phyloP scores from a whole-genome alignment of 2,329 filamentous ascomycete species.

The Pestalotiopsis fici region DNA sequence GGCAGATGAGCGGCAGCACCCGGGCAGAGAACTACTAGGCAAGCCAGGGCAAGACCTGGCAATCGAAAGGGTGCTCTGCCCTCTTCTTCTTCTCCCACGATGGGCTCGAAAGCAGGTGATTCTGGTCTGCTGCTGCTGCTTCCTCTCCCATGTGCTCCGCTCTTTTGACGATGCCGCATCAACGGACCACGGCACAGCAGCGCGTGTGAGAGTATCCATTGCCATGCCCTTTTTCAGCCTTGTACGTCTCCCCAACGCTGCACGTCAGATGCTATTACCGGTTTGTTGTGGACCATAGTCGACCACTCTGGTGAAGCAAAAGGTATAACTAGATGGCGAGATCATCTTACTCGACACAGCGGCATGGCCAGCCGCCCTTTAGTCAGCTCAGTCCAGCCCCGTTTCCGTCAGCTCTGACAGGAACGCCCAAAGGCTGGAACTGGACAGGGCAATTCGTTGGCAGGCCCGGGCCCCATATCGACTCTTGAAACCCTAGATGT shows the following conservation, averaged over 20 bases:
- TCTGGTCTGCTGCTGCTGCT: neutral
- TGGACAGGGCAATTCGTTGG: neutral
- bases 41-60: neutral
- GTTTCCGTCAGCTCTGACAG: neutral
- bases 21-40: neutral
- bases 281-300: neutral
- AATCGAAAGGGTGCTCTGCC: too few species aligned
- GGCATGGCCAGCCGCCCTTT: neutral
- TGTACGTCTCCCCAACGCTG: conserved; percentile 29
- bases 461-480: neutral
- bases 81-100: too few species aligned
- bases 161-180: conserved; percentile 8
- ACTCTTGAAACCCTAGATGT: neutral
- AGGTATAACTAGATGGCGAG: neutral
- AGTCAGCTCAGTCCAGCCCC: neutral
- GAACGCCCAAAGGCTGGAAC: neutral
- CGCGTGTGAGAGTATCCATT: conserved; percentile 11
- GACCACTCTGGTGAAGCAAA: neutral
- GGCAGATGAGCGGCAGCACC: neutral
- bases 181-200: conserved; percentile 11
- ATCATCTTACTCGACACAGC: neutral
- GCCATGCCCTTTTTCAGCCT: conserved; percentile 30
- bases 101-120: neutral
- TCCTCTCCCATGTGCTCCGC: neutral
- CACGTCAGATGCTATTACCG: conserved; percentile 26